Base-by-base conservation (phyloP, 2,329 filamentous ascomycete species). In the Clonostachys sp. region DNA sequence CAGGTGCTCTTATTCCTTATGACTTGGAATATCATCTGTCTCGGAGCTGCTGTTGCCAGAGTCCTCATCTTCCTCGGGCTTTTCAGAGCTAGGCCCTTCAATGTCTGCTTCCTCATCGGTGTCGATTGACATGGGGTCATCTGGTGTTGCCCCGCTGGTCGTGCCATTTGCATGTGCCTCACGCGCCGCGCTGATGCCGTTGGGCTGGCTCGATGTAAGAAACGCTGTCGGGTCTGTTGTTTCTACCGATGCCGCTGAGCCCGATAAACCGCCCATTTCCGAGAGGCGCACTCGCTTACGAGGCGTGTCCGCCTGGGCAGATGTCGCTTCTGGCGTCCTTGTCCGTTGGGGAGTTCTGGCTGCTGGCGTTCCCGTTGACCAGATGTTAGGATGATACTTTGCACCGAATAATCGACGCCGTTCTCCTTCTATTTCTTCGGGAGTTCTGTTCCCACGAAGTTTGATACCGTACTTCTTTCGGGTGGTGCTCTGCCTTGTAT, bases 381-480 rank as follows among this genome's bases (percentile, higher is more conserved):
- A 30, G 24, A 30, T 30, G 24, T 30, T 10, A 30, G 24, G 24
- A 30, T 30, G 52, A 30, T 30, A 30, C 24, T 30, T 30, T 30
- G 24, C 45, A 4, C 54, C 54, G 14, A 65, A 45, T 5, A 72
- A 56, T 12, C 69, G 68, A 45, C 64, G 60, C 10, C 72, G 70
- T n/a, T 70, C 63, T 9, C 67, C 65, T 3, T 72, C 64, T 14
- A 79, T 73, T 49, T 75, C 72, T 0, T 64, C 66, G 50, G 59
- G 71, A 3, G 71, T 71, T 1, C 77, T 72, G 12, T 76, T 65
- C 51, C 73, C 67, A 0, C 75, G 71, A 13, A 82, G 65, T 2
- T 71, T 69, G 34, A 83, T 76, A n/a, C 78, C 78, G 50, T 74
- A 81, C 50, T 73, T 80, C 57, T 79, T 81, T 12, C 79, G 71